Evolutionary conservation across 352 stramenopile species (phyloP), one percentile per base, ranked within the genome.

Genomic region (Phytophthora boehmeriae): DNA sequence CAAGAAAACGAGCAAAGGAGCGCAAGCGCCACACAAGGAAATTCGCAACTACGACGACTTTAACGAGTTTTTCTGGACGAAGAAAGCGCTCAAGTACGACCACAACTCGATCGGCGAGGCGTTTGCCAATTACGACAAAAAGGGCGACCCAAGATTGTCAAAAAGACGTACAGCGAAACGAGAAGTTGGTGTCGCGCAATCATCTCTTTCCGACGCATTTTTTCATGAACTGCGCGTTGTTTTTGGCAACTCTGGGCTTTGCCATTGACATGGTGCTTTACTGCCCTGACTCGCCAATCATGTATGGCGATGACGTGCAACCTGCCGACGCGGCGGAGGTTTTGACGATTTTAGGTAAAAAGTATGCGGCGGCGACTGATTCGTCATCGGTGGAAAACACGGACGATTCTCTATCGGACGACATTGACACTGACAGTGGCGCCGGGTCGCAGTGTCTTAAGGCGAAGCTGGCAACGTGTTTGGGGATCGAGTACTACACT

Each of bases 41-140:
- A 92, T 95, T 49, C 82, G 86, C 8, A 93, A 93, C 70, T 95
- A 95, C 63, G 86, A 95, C 35, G 86, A 95, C 62, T 93, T 95
- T 28, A 95, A 95, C 52, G 86, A 95, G 68, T 95, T 92, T 45
- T 95, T 95, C 54, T 95, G 86, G 86, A 89, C 63, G 13, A 93
- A 93, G 58, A 93, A 92, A 59, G 79, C 71, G 14, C 64, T 95
- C 11, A 92, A 90, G 67, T 93, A 82, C 65, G 78, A 91, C 59
- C 59, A 74, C 45, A 83, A 52, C 27, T 86, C 59, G 19, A 91
- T 95, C 58, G 73, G 65, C 22, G 80, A 88, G 34, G 83, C 86
- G 1, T 91, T 94, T 48, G 67, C 53, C 11, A 76, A 85, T 11
- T 68, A 84, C 30, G 82, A 95, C 68, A 92, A 92, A 63, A 95